phyloP scores from a whole-genome alignment of 805 yeast genomes.

The Zygoascus ofunaensis region DNA sequence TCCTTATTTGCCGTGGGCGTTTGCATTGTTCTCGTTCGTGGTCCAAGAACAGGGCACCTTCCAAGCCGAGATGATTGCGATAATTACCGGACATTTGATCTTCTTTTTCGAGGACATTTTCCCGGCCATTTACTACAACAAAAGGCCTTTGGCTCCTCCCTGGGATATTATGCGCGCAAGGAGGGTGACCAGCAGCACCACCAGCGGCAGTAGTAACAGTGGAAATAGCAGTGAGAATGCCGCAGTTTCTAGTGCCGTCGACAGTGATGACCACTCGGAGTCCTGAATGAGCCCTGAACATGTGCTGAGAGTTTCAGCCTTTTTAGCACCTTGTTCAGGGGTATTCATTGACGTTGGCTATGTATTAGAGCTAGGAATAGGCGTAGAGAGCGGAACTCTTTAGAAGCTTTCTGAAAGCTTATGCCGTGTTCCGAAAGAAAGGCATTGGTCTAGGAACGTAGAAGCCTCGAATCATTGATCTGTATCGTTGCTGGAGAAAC shows the following conservation, averaged over 20 bases:
- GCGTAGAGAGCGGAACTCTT: too few relatives aligned
- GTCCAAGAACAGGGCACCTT: constrained; percentile 9
- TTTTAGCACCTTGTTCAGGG: neutral
- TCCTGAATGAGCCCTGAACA: neutral
- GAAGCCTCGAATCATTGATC: too few relatives aligned
- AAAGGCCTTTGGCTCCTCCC: constrained; percentile 33
- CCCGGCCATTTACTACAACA: constrained; percentile 32
- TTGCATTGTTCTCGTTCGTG: constrained; percentile 23
- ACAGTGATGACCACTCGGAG: neutral
- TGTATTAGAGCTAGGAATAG: too few relatives aligned
- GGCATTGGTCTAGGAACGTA: too few relatives aligned
- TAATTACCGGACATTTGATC: constrained; percentile 36
- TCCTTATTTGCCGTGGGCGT: constrained; percentile 37
- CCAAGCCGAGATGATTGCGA: constrained; percentile 29
- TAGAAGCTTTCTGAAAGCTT: too few relatives aligned
- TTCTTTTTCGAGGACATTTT: constrained; percentile 34
- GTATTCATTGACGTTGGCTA: neutral
- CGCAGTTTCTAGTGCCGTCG: neutral
- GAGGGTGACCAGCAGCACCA: neutral
- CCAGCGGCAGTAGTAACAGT: neutral
- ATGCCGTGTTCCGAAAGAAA: too few relatives aligned
- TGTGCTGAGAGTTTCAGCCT: neutral
- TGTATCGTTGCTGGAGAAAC: too few relatives aligned
- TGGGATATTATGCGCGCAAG: constrained; percentile 23
- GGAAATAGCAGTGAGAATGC: neutral